phyloP scores from a whole-genome alignment of 2,329 filamentous ascomycete genomes.

The Calycina marina region DNA sequence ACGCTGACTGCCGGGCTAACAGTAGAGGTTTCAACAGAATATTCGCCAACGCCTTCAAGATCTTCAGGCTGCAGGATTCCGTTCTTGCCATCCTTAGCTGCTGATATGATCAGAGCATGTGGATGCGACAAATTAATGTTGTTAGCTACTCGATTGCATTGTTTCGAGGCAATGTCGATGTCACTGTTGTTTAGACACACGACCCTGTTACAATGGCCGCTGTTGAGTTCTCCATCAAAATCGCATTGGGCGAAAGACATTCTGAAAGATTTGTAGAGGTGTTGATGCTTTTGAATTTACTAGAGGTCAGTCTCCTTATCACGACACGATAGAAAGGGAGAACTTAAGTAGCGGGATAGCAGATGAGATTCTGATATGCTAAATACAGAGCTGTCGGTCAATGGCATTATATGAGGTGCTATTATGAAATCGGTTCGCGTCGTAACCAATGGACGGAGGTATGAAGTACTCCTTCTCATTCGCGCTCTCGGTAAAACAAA shows the following conservation, averaged over 20 bases:
- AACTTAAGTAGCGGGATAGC: slow-evolving; percentile 44
- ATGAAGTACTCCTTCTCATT: too few species aligned
- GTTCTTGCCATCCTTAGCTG: slow-evolving; percentile 46
- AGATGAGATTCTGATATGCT: slow-evolving; percentile 53
- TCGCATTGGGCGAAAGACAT: slow-evolving; percentile 45
- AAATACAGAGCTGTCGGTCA: too few species aligned
- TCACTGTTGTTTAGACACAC: slow-evolving; percentile 52
- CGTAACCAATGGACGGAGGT: too few species aligned
- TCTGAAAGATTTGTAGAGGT: slow-evolving; percentile 26
- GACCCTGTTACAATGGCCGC: slow-evolving; percentile 37
- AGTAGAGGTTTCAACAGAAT: slow-evolving; percentile 52
- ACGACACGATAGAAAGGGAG: background rate
- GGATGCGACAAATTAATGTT: slow-evolving; percentile 69
- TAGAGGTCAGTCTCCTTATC: background rate
- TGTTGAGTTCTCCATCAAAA: slow-evolving; percentile 60
- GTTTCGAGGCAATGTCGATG: slow-evolving; percentile 33
- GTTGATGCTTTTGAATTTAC: too few species aligned
- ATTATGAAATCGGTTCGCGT: background rate
- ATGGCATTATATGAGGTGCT: background rate
- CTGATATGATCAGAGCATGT: slow-evolving; percentile 50
- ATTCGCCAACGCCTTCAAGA: slow-evolving; percentile 51
- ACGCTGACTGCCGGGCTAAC: slow-evolving; percentile 59
- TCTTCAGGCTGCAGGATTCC: slow-evolving; percentile 55
- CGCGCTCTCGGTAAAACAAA: too few species aligned
- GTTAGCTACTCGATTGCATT: slow-evolving; percentile 46